A percentile compares a stretch with the other conserved stretches of the same genome.
Evolutionary conservation across 129 eudicot species (phyloP).

Genomic region (Pittosporum tobira): DNA sequence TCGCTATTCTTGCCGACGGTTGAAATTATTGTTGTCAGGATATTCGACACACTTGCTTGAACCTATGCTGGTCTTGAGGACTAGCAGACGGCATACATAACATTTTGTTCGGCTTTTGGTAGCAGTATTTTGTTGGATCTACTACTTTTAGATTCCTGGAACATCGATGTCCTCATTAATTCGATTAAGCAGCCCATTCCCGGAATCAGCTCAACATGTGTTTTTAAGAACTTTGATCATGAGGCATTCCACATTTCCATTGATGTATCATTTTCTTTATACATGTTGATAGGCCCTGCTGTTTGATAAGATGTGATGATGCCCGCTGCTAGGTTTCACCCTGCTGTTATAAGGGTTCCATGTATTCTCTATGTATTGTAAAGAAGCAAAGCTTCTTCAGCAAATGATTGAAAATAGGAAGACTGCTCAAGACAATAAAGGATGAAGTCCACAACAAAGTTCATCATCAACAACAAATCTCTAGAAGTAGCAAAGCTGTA

Average conservation of each 20-base stretch:
- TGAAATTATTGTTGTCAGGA: conserved; percentile 55
- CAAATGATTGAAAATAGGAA: too few relatives aligned
- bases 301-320: too few relatives aligned
- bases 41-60: conserved; percentile 53
- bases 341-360: too few relatives aligned
- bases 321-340: too few relatives aligned
- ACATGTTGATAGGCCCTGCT: too few relatives aligned
- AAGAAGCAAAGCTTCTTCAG: too few relatives aligned
- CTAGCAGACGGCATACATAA: conserved; percentile 38
- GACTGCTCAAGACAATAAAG: too few relatives aligned
- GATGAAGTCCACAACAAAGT: too few relatives aligned
- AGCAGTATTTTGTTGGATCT: conserved; percentile 32
- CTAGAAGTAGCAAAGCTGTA: too few relatives aligned
- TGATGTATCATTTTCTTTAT: conserved; percentile 30
- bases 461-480: too few relatives aligned
- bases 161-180: conserved; percentile 57
- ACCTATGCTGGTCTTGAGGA: conserved; percentile 54
- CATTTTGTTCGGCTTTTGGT: conserved; percentile 74
- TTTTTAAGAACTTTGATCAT: conserved; percentile 40
- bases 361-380: too few relatives aligned
- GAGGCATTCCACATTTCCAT: conserved; percentile 44
- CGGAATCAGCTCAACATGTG: conserved; percentile 33
- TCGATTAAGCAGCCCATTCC: conserved; percentile 80
- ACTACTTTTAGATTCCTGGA: conserved; percentile 52
- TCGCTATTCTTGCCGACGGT: conserved; percentile 70